Percentiles rank a stretch among this genome's conserved stretches.
Conservation (phyloP, 2,329 filamentous ascomycete species). For the Ceratocystis ficicola region DNA sequence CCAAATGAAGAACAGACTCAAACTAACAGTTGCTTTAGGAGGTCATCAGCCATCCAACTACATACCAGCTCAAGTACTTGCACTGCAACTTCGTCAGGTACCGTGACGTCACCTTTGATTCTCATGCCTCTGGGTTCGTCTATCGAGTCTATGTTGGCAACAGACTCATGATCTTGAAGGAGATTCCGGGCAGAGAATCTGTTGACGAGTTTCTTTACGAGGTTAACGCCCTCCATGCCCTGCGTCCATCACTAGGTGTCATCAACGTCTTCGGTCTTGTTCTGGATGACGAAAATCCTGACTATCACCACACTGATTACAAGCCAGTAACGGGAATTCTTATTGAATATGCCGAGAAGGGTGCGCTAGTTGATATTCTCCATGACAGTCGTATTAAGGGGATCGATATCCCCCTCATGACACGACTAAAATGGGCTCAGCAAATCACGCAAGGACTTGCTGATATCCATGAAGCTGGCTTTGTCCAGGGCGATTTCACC, state of each 20-base stretch:
- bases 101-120: constrained; percentile 67
- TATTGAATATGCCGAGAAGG: constrained; percentile 75
- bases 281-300: constrained; percentile 65
- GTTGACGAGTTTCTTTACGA: constrained; percentile 97
- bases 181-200: constrained; percentile 89
- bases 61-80: constrained; percentile 63
- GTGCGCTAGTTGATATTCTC: constrained; percentile 79
- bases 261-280: constrained; percentile 81
- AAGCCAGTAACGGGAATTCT: constrained; percentile 74
- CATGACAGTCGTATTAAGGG: constrained; percentile 49
- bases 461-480: constrained; percentile 89
- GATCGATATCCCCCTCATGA: constrained; percentile 51
- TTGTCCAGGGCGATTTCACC: constrained; percentile 95
- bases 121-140: constrained; percentile 92
- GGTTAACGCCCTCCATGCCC: constrained; percentile 78
- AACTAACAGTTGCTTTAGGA: constrained; percentile 38
- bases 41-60: constrained; percentile 73
- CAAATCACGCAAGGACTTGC: constrained; percentile 83
- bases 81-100: constrained; percentile 54
- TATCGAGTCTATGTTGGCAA: constrained; percentile 73
- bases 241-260: constrained; percentile 61
- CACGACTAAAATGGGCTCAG: constrained; percentile 74
- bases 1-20: constrained; percentile 21
- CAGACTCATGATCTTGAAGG: constrained; percentile 78
- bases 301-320: constrained; percentile 30